Evolutionary conservation across 2,329 filamentous ascomycete species (phyloP).

Genomic region (Epichloe amarillans): DNA sequence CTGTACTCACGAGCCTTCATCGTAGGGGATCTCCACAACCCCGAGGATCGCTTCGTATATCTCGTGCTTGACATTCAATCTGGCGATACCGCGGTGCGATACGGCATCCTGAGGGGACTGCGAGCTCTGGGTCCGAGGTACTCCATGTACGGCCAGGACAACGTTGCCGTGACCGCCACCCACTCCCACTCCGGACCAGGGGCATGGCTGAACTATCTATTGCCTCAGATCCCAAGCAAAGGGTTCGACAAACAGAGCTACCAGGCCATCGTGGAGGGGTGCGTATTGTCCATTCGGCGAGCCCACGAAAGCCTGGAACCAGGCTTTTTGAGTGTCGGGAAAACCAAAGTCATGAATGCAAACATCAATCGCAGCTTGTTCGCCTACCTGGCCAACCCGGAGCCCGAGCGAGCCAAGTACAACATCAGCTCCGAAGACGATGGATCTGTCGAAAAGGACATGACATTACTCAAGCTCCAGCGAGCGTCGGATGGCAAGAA

Average conservation of each 20-base stretch:
- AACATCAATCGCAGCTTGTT: conserved; percentile 79
- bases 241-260: conserved; percentile 82
- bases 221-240: conserved; percentile 76
- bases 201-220: conserved; percentile 82
- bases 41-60: conserved; percentile 66
- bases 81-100: conserved; percentile 74
- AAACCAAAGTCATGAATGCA: conserved; percentile 47
- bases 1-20: conserved; percentile 83
- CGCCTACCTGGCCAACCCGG: conserved; percentile 72
- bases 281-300: conserved; percentile 62
- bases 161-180: conserved; percentile 80
- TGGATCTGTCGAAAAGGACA: conserved; percentile 52
- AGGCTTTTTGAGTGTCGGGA: conserved; percentile 55
- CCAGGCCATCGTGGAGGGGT: conserved; percentile 73
- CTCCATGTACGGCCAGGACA: conserved; percentile 55
- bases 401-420: conserved; percentile 56
- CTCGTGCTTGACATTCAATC: conserved; percentile 75
- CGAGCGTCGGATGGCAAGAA: conserved; percentile 57
- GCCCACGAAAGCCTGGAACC: conserved; percentile 48
- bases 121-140: conserved; percentile 56
- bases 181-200: conserved; percentile 84
- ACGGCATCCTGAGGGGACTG: conserved; percentile 67
- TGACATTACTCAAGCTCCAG: conserved; percentile 67
- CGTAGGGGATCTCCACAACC: conserved; percentile 52
- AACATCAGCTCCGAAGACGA: conserved; percentile 22